Conservation (phyloP, 345 rosid genomes). For the Populus pruinosa region DNA sequence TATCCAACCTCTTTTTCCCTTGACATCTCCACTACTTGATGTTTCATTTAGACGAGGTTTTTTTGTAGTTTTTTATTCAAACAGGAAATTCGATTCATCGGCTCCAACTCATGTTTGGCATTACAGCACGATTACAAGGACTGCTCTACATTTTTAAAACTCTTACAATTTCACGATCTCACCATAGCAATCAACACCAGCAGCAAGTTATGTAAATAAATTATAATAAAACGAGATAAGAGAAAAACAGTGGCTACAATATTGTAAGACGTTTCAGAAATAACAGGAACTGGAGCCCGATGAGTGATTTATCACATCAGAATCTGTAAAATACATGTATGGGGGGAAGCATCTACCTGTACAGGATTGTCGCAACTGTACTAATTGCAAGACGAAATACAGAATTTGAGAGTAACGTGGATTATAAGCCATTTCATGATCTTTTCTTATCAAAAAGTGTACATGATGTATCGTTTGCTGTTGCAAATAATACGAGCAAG, state of each 20-base stretch:
- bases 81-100: too few relatives aligned
- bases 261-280: not conserved
- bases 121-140: too few relatives aligned
- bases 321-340: slow-evolving; percentile 12
- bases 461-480: slow-evolving; percentile 9
- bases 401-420: not conserved
- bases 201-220: not conserved
- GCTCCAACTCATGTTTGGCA: too few relatives aligned
- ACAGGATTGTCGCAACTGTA: slow-evolving; percentile 18
- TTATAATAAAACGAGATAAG: not conserved
- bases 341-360: slow-evolving; percentile 15
- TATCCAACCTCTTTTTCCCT: too few relatives aligned
- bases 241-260: not conserved
- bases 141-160: too few relatives aligned
- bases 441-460: slow-evolving; percentile 9
- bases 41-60: too few relatives aligned
- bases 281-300: not conserved
- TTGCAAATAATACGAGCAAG: slow-evolving; percentile 13
- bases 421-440: not conserved
- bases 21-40: too few relatives aligned
- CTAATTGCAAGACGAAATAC: not conserved
- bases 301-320: not conserved
- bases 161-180: not conserved
- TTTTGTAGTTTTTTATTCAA: too few relatives aligned
- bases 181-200: not conserved